phyloP scores from a whole-genome alignment of 1,139 yeast species.

The Candida frijolesensis region DNA sequence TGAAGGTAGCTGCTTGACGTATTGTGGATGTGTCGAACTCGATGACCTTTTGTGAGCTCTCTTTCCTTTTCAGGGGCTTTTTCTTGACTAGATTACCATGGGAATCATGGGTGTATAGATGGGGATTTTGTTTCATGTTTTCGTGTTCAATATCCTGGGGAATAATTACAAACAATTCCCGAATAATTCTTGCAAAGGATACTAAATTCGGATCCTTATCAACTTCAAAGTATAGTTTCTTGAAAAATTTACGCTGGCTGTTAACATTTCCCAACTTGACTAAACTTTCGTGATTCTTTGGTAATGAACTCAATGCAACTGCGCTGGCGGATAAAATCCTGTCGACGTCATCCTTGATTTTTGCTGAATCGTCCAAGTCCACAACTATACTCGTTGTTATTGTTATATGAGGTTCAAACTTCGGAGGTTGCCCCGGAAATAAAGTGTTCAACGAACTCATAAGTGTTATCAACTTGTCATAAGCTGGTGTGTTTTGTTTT shows the following conservation, averaged over 20 bases:
- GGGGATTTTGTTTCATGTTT: slow-evolving; percentile 40
- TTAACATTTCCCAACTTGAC: slow-evolving; percentile 42
- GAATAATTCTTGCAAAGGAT: slow-evolving; percentile 67
- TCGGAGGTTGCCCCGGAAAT: slow-evolving; percentile 67
- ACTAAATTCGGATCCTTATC: slow-evolving; percentile 57
- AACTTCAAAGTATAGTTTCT: slow-evolving; percentile 65
- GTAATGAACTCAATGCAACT: slow-evolving; percentile 60
- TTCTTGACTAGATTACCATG: slow-evolving; percentile 34
- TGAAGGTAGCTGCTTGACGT: slow-evolving; percentile 32
- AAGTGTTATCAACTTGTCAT: slow-evolving; percentile 60
- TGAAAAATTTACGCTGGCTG: slow-evolving; percentile 51
- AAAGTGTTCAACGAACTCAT: slow-evolving; percentile 68
- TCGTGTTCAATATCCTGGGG: slow-evolving; percentile 42
- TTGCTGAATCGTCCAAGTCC: slow-evolving; percentile 33
- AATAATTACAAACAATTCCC: slow-evolving; percentile 64
- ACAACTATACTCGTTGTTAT: slow-evolving; percentile 62
- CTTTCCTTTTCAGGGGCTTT: slow-evolving; percentile 26
- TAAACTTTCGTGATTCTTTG: slow-evolving; percentile 37
- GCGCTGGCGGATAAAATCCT: slow-evolving; percentile 64
- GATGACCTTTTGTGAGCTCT: slow-evolving; percentile 15
- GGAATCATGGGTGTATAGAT: slow-evolving; percentile 37
- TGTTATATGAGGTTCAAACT: slow-evolving; percentile 78
- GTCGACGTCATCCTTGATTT: slow-evolving; percentile 57
- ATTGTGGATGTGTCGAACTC: slow-evolving; percentile 30
- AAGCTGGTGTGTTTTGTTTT: slow-evolving; percentile 50